phyloP scores from a whole-genome alignment of 2,329 filamentous ascomycete species.

The Ophiostoma australiae region DNA sequence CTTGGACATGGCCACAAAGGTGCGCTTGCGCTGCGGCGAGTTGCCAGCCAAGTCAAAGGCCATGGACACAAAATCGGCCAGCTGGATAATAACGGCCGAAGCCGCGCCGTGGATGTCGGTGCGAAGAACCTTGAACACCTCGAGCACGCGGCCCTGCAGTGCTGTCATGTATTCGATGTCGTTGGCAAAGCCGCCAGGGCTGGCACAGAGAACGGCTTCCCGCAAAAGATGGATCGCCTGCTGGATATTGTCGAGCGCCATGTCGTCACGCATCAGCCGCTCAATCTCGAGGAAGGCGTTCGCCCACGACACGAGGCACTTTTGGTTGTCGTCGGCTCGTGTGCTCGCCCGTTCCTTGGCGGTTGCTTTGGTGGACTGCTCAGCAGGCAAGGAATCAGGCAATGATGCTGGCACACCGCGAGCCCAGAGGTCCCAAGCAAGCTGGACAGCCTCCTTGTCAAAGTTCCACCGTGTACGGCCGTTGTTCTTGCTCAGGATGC shows the following conservation, averaged over 20 bases:
- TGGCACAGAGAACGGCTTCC: slow-evolving; percentile 65
- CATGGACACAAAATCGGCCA: slow-evolving; percentile 66
- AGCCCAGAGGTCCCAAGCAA: slow-evolving; percentile 67
- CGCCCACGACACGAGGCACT: slow-evolving; percentile 80
- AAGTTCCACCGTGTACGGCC: slow-evolving; percentile 42
- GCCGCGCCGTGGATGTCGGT: slow-evolving; percentile 62
- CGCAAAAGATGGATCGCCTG: slow-evolving; percentile 68
- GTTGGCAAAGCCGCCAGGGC: slow-evolving; percentile 60
- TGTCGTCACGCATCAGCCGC: slow-evolving; percentile 59
- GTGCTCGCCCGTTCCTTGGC: slow-evolving; percentile 36
- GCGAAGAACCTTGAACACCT: slow-evolving; percentile 61
- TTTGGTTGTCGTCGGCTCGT: slow-evolving; percentile 63
- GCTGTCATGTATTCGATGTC: slow-evolving; percentile 70
- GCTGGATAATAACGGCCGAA: slow-evolving; percentile 61
- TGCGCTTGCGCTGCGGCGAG: slow-evolving; percentile 51
- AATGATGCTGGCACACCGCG: slow-evolving; percentile 55
- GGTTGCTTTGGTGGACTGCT: slow-evolving; percentile 28
- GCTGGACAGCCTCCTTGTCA: slow-evolving; percentile 50
- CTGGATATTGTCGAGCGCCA: slow-evolving; percentile 58
- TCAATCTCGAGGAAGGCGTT: slow-evolving; percentile 73
- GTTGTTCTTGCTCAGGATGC: slow-evolving; percentile 53
- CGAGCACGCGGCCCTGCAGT: slow-evolving; percentile 65
- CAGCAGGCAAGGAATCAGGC: slow-evolving; percentile 38
- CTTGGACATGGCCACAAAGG: slow-evolving; percentile 86
- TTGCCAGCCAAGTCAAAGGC: slow-evolving; percentile 51